Conservation (phyloP, 192 early-diverging fungal genomes). For the Hyaloraphidium curvatum region DNA sequence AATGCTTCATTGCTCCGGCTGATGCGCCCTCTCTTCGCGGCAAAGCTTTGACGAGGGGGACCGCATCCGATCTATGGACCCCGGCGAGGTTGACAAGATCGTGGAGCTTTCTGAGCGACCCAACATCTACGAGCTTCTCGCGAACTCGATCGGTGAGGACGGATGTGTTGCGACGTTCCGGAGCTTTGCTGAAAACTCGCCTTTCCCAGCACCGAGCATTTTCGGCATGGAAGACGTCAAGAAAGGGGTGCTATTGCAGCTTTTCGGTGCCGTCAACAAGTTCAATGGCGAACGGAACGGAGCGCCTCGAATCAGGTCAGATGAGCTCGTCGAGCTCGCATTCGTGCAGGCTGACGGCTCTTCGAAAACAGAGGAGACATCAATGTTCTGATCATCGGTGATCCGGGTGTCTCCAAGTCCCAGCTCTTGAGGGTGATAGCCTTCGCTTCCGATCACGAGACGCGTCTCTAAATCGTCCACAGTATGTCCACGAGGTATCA, state of each 20-base stretch:
- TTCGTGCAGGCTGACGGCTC: slow-evolving; percentile 12
- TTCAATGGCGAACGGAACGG: slow-evolving; percentile 34
- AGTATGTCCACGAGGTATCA: slow-evolving; percentile 79
- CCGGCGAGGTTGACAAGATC: slow-evolving; percentile 39
- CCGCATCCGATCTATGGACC: slow-evolving; percentile 20
- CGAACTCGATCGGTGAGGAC: slow-evolving; percentile 47
- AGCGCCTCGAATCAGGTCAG: slow-evolving; percentile 5
- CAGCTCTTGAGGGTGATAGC: slow-evolving; percentile 49
- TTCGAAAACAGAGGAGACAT: slow-evolving; percentile 58
- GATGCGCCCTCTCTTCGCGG: neutral
- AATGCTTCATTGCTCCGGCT: neutral
- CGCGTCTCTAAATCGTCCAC: neutral
- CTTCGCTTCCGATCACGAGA: neutral
- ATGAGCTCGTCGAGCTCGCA: slow-evolving; percentile 28
- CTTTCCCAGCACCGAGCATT: slow-evolving; percentile 69
- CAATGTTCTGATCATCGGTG: slow-evolving; percentile 85
- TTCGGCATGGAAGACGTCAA: slow-evolving; percentile 96
- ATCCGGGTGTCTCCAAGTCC: slow-evolving; percentile 90
- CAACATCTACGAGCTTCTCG: slow-evolving; percentile 61
- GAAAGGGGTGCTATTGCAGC: slow-evolving; percentile 81
- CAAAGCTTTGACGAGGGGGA: slow-evolving; percentile 28
- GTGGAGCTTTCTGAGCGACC: slow-evolving; percentile 33
- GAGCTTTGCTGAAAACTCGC: neutral
- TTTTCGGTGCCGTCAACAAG: slow-evolving; percentile 92
- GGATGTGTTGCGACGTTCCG: neutral